phyloP scores from a whole-genome alignment of 176 grass and related monocot genomes.

The Elymus sibiricus region DNA sequence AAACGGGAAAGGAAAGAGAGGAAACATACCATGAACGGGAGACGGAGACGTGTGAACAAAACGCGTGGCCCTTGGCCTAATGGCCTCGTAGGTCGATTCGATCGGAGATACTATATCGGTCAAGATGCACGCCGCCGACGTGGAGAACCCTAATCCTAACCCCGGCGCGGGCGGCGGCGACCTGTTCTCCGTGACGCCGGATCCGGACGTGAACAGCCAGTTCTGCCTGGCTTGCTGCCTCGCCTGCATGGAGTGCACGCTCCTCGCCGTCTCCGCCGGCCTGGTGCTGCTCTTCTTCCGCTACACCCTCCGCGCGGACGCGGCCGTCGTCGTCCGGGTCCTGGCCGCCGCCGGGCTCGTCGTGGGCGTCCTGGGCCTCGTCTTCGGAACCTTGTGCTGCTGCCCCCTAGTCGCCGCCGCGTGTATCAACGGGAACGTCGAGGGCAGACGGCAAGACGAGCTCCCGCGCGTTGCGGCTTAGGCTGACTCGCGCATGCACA shows the following conservation, averaged over 20 bases:
- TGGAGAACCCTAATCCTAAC: neutral
- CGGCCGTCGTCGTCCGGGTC: neutral
- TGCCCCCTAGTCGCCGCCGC: neutral
- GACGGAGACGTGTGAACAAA: too few relatives aligned
- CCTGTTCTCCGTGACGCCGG: neutral
- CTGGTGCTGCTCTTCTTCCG: neutral
- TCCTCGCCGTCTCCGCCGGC: neutral
- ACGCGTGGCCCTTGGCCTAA: too few relatives aligned
- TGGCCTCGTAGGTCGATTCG: too few relatives aligned
- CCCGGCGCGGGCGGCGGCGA: neutral
- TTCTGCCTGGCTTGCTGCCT: neutral
- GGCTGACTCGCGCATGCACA: too few relatives aligned
- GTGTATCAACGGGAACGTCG: neutral
- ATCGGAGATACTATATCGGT: neutral
- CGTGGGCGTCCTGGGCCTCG: neutral
- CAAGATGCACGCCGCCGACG: neutral
- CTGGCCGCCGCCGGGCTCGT: neutral
- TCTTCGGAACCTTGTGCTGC: neutral
- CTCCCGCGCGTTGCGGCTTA: too few relatives aligned
- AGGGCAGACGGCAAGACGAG: neutral
- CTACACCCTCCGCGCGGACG: neutral
- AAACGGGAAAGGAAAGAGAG: too few relatives aligned
- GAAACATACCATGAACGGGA: too few relatives aligned
- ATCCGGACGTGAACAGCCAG: neutral
- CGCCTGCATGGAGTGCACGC: neutral